Conservation (phyloP, 148 eudicot species). For the Hydrangea macrophylla region DNA sequence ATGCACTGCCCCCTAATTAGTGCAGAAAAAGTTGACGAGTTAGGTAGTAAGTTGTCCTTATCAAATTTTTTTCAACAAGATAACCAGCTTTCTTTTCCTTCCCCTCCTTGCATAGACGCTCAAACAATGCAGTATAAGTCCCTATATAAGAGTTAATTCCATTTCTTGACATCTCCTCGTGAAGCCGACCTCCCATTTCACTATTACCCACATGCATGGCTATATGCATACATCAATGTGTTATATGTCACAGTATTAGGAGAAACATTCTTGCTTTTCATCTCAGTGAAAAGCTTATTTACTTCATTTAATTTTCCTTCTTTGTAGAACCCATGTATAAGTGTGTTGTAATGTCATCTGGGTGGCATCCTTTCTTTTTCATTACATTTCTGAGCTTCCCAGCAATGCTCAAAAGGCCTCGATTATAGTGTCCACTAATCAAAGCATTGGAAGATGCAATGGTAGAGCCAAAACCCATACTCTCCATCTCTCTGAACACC, state of each 20-base stretch:
- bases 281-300: conserved; percentile 57
- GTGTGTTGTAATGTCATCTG: conserved; percentile 53
- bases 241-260: conserved; percentile 62
- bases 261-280: conserved; percentile 45
- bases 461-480: conserved; percentile 41
- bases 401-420: conserved; percentile 48
- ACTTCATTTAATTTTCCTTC: conserved; percentile 66
- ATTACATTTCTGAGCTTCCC: conserved; percentile 53
- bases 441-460: conserved; percentile 49
- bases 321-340: conserved; percentile 68
- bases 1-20: conserved; percentile 78
- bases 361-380: conserved; percentile 51
- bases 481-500: conserved; percentile 52
- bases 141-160: conserved; percentile 57
- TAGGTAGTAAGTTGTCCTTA: conserved; percentile 51
- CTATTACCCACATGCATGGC: conserved; percentile 45
- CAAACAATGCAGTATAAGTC: conserved; percentile 70
- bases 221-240: conserved; percentile 51
- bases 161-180: conserved; percentile 57
- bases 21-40: conserved; percentile 75
- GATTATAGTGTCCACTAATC: conserved; percentile 55
- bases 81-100: conserved; percentile 71
- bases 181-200: conserved; percentile 45
- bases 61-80: conserved; percentile 59
- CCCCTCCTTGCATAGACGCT: conserved; percentile 65